These are phyloP conservation scores for Carex arenaria DNA, from an alignment of 202 grass and related monocot genomes.

Conservation along the genomic window DNA sequence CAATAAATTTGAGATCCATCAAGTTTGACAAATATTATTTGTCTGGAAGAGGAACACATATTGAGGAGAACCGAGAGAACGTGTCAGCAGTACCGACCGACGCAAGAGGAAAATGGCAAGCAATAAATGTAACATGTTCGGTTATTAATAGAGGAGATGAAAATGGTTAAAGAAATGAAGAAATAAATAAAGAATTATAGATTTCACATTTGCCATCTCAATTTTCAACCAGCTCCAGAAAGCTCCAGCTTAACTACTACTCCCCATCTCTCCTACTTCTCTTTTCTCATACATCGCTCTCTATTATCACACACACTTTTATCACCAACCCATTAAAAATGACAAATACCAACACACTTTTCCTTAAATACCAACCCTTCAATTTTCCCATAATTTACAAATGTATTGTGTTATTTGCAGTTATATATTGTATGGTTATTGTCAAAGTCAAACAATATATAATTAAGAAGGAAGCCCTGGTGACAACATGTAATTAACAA, in stretches of 20 bases:
- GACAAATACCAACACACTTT: not conserved
- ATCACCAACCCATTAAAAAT: slow-evolving; percentile 1
- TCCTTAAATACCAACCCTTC: not conserved
- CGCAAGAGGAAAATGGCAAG: not conserved
- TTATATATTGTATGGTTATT: not conserved
- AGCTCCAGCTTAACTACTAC: slow-evolving; percentile 10
- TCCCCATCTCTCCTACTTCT: not conserved
- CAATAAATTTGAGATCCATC: not conserved
- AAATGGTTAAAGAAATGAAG: not conserved
- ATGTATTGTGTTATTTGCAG: not conserved
- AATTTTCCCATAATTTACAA: too few relatives aligned
- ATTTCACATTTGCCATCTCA: slow-evolving; percentile 7
- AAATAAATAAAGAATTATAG: not conserved
- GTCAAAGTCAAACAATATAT: not conserved
- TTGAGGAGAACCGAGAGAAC: not conserved
- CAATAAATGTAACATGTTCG: not conserved
- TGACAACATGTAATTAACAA: too few relatives aligned
- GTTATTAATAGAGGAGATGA: not conserved
- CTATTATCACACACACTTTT: not conserved
- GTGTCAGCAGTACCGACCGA: not conserved
- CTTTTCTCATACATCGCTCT: not conserved
- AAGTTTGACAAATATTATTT: not conserved
- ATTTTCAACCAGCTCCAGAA: slow-evolving; percentile 21
- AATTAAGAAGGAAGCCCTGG: not conserved
- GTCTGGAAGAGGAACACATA: not conserved